phyloP scores from a whole-genome alignment of 2,329 filamentous ascomycete genomes.

The Juglanconis oblonga region DNA sequence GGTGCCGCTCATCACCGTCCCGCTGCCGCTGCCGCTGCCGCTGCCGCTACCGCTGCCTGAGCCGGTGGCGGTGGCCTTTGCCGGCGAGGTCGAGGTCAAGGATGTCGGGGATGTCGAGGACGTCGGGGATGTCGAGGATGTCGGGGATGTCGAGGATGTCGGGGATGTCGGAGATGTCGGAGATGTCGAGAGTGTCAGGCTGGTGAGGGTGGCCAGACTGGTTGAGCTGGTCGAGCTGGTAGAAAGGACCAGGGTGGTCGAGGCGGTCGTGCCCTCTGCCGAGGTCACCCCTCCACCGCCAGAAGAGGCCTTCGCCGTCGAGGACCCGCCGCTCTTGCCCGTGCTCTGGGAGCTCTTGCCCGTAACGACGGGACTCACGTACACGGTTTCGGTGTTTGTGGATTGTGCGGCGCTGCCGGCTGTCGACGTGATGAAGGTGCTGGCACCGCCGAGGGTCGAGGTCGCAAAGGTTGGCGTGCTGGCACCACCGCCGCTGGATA shows the following conservation, averaged over 20 bases:
- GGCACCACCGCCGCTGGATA: too few species aligned
- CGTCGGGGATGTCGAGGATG: constrained; percentile 1
- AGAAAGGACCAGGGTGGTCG: neutral
- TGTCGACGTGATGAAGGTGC: neutral
- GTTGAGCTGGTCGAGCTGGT: neutral
- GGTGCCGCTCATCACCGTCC: constrained; percentile 25
- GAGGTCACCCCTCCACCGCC: neutral
- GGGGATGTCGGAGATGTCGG: neutral
- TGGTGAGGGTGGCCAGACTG: neutral
- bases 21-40: constrained; percentile 1
- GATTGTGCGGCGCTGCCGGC: too few species aligned
- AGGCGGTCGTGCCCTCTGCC: neutral
- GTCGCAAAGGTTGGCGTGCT: too few species aligned
- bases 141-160: neutral
- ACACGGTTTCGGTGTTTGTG: neutral
- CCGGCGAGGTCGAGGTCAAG: neutral
- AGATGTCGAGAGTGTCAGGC: neutral
- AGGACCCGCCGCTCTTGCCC: neutral
- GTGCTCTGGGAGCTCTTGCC: neutral
- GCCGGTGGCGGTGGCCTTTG: constrained; percentile 6
- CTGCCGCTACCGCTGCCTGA: constrained; percentile 1
- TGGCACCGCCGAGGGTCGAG: neutral
- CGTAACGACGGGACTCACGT: neutral
- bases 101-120: neutral
- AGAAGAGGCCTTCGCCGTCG: neutral